These are phyloP conservation scores for Trametes coccinea DNA, from an alignment of 768 basidiomycete species.

Conservation along the genomic window DNA sequence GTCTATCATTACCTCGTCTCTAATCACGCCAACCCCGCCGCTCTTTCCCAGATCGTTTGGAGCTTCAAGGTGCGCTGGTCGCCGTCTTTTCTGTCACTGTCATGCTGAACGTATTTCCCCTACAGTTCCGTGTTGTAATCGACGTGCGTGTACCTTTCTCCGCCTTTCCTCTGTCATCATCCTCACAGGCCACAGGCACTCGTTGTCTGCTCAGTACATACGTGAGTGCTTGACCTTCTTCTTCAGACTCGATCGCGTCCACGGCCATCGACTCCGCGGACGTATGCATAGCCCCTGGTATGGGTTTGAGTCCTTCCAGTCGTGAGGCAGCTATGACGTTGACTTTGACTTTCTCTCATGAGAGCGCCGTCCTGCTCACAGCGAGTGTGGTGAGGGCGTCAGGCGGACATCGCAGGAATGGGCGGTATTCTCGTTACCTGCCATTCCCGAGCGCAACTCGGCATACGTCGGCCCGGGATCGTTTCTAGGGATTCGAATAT, in stretches of 20 bases:
- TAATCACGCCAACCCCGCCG: constrained; percentile 17
- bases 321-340: no score
- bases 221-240: constrained; percentile 7
- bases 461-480: no score
- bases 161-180: background rate
- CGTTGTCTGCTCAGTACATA: constrained; percentile 24
- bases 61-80: constrained; percentile 21
- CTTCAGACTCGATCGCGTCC: background rate
- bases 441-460: no score
- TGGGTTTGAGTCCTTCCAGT: no score
- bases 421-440: no score
- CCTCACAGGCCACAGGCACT: constrained; percentile 1
- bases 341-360: no score
- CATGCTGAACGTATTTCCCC: background rate
- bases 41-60: constrained; percentile 21
- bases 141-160: constrained; percentile 12
- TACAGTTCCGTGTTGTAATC: constrained; percentile 20
- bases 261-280: no score
- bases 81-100: background rate
- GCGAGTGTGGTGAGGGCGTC: no score
- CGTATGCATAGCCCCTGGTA: no score
- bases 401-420: no score
- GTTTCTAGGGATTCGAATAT: no score
- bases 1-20: constrained; percentile 26
- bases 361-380: no score